phyloP scores from a whole-genome alignment of 208 protist species.

The Trypanosoma cruzi region DNA sequence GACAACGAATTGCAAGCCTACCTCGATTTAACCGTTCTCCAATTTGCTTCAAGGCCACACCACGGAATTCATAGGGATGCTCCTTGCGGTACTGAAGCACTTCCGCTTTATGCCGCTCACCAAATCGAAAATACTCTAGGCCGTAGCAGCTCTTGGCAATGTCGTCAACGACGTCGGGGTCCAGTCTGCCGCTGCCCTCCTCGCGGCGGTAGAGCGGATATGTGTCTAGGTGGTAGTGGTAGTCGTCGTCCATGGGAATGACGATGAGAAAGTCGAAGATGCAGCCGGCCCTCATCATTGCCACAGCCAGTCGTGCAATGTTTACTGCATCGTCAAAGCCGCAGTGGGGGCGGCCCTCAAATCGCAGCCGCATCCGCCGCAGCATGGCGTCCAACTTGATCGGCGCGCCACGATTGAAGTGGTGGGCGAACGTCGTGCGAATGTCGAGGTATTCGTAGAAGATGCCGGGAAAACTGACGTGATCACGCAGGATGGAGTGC shows the following conservation, averaged over 20 bases:
- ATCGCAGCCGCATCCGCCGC: constrained; percentile 58
- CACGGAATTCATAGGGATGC: constrained; percentile 50
- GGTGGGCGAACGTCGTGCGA: constrained; percentile 78
- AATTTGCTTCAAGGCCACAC: constrained; percentile 45
- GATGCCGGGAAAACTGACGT: constrained; percentile 70
- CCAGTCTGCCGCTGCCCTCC: constrained; percentile 75
- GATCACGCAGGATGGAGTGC: constrained; percentile 75
- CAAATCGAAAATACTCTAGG: constrained; percentile 78
- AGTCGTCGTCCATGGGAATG: constrained; percentile 71
- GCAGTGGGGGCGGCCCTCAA: constrained; percentile 86
- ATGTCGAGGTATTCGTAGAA: constrained; percentile 93
- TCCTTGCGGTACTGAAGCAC: constrained; percentile 55
- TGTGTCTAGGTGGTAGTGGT: constrained; percentile 63
- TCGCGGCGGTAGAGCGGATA: constrained; percentile 79
- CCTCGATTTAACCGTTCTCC: constrained; percentile 22
- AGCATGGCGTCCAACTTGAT: constrained; percentile 88
- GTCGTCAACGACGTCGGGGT: constrained; percentile 85
- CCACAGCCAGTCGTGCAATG: constrained; percentile 85
- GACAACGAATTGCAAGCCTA: constrained; percentile 13
- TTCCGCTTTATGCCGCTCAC: constrained; percentile 49
- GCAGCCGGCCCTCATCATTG: constrained; percentile 83
- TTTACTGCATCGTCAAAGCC: constrained; percentile 93
- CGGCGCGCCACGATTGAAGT: constrained; percentile 66
- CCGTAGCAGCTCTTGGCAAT: constrained; percentile 85
- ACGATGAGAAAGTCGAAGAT: constrained; percentile 80